A percentile compares a stretch with the other conserved stretches of the same genome.
phyloP scores from a whole-genome alignment of 1,139 yeast genomes.

The Scheffersomyces titani region DNA sequence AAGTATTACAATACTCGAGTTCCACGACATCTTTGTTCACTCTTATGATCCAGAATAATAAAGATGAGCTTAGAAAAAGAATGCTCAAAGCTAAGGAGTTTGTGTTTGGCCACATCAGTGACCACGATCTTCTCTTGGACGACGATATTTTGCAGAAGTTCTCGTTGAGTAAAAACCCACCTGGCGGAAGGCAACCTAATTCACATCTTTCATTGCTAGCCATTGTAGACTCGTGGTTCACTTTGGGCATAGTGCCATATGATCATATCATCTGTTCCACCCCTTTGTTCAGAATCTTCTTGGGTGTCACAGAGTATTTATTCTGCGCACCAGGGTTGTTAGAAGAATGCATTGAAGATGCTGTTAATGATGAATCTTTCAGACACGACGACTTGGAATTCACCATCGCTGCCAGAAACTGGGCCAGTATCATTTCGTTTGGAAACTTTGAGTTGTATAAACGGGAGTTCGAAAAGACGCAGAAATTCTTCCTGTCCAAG shows the following conservation, averaged over 20 bases:
- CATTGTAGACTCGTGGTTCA: slow-evolving; percentile 92
- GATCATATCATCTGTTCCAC: slow-evolving; percentile 97
- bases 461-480: slow-evolving; percentile 74
- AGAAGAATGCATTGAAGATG: slow-evolving; percentile 76
- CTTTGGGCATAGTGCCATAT: slow-evolving; percentile 83
- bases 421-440: slow-evolving; percentile 81
- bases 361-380: slow-evolving; percentile 65
- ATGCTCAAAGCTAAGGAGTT: slow-evolving; percentile 66
- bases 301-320: slow-evolving; percentile 91
- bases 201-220: slow-evolving; percentile 87
- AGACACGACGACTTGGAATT: slow-evolving; percentile 86
- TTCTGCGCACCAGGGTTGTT: slow-evolving; percentile 82
- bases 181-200: slow-evolving; percentile 69
- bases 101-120: slow-evolving; percentile 69
- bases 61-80: slow-evolving; percentile 57
- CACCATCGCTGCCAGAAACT: slow-evolving; percentile 75
- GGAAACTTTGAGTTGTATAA: slow-evolving; percentile 77
- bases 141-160: slow-evolving; percentile 80
- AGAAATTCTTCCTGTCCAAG: slow-evolving; percentile 80
- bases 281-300: slow-evolving; percentile 83
- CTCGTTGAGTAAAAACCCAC: slow-evolving; percentile 75
- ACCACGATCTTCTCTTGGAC: slow-evolving; percentile 63
- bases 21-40: slow-evolving; percentile 83
- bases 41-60: slow-evolving; percentile 72
- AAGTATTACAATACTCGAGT: slow-evolving; percentile 84